Percentiles rank a stretch among this genome's conserved stretches.
These are phyloP conservation scores for Poterioochromonas sp. DNA, from an alignment of 352 stramenopile genomes.

Conservation along the genomic window DNA sequence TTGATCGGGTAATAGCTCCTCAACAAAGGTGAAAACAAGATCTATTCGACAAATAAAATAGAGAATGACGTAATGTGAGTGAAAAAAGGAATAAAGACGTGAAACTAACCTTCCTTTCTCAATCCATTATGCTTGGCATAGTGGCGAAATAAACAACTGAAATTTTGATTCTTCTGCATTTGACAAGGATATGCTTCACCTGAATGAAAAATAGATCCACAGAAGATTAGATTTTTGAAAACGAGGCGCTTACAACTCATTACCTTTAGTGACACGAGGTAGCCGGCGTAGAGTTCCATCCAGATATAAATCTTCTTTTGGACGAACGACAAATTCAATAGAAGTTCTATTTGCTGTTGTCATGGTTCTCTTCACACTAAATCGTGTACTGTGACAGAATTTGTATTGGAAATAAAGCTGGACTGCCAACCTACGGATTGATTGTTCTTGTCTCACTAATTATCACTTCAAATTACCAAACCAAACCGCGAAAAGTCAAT, in stretches of 20 bases:
- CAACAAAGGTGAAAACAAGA: conserved; percentile 26
- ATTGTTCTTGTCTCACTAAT: too few species aligned
- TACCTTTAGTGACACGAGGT: conserved; percentile 4
- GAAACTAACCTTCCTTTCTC: conserved; percentile 4
- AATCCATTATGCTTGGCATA: conserved; percentile 30
- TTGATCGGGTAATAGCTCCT: background rate
- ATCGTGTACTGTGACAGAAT: too few species aligned
- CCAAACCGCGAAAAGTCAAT: too few species aligned
- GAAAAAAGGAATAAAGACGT: background rate
- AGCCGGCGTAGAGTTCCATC: background rate
- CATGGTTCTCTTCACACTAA: too few species aligned
- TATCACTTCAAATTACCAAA: too few species aligned
- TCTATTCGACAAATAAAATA: background rate
- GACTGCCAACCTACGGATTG: too few species aligned
- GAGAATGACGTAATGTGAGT: too few species aligned
- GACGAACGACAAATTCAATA: conserved; percentile 22
- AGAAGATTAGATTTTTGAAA: background rate
- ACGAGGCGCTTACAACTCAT: background rate
- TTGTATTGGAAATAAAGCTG: too few species aligned
- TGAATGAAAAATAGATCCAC: background rate
- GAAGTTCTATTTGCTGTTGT: too few species aligned
- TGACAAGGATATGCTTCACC: conserved; percentile 27
- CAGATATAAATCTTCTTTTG: conserved; percentile 2
- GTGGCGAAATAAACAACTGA: conserved; percentile 23
- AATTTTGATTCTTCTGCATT: conserved; percentile 29